These are phyloP conservation scores for Trypanosomatidae sp. DNA, from an alignment of 208 protist species.

Conservation along the genomic window DNA sequence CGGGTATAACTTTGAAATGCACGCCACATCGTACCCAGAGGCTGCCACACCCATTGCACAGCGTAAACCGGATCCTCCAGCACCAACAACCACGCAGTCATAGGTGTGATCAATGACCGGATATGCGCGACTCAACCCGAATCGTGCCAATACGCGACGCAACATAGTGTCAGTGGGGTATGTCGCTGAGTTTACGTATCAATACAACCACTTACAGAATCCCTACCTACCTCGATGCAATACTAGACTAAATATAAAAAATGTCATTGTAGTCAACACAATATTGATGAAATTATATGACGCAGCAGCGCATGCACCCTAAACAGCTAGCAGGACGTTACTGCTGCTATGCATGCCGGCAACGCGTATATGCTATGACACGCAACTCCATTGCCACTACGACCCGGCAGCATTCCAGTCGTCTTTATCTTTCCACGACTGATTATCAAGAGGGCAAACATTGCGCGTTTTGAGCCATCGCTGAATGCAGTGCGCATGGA, in stretches of 20 bases:
- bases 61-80: slow-evolving; percentile 97
- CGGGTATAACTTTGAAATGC: slow-evolving; percentile 98
- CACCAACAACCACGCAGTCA: slow-evolving; percentile 98
- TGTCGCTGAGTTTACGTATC: neutral
- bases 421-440: slow-evolving; percentile 87
- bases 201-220: slow-evolving; percentile 2
- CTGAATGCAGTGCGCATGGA: slow-evolving; percentile 98
- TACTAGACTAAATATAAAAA: slow-evolving; percentile 2
- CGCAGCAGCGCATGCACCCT: too few species aligned
- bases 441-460: slow-evolving; percentile 95
- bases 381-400: neutral
- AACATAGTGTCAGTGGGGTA: slow-evolving; percentile 23
- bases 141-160: slow-evolving; percentile 33
- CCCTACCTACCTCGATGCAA: neutral
- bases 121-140: slow-evolving; percentile 79
- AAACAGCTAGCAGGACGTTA: too few species aligned
- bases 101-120: slow-evolving; percentile 97
- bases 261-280: neutral
- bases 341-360: too few species aligned
- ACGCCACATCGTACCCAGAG: slow-evolving; percentile 96
- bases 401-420: slow-evolving; percentile 20
- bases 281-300: too few species aligned
- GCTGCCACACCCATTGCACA: slow-evolving; percentile 96
- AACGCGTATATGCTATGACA: too few species aligned
- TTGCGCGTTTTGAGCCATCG: slow-evolving; percentile 96